Base-by-base conservation (phyloP, 1,139 yeast species). In the Nakaseomyces kungkrabaensis region DNA sequence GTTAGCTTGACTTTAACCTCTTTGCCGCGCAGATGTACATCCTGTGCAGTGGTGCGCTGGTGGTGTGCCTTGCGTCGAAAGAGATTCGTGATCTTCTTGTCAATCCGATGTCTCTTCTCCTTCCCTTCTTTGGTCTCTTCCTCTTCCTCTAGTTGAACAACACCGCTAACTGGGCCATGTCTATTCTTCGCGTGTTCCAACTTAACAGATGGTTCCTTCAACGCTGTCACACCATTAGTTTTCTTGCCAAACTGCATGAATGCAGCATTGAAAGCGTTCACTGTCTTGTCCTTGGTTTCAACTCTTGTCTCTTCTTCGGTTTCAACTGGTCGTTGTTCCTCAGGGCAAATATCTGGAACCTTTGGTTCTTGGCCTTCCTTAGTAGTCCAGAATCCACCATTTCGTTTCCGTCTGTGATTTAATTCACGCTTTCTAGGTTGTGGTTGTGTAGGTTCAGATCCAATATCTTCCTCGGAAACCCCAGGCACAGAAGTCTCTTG, bases 321-420 rank as follows among this genome's bases (percentile, higher is more conserved):
- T 24, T 54, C 55, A 17, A 17, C 22, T 17, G 22, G 22, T 17
- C 22, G 22, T 17, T 17, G 22, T 17, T 17, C 22, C 22, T 17
- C 22, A 17, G 22, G 22, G 22, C 22, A 17, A 17, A 17, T 61
- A 37, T 70, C 59, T 27, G n/a, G 59, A 61, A 42, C 63, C 65
- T 38, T 50, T 41, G 24, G 33, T 13, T 7, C 33, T 45, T 41
- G 25, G 8, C 44, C 25, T 13, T 27, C 25, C 8, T 41, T 27
- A 11, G 24, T 51, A 8, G 54, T 47, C 59, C 57, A 56, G 9
- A 50, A 51, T 57, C 59, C 54, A n/a, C 53, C 52, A 8, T 50
- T 41, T 27, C 50, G 33, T 11, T 29, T 41, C n/a, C 34, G 27
- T 41, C 44, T 41, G 13, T 41, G 34, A 27, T 8, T 29, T 5